Base-by-base conservation (phyloP, 1,284 basidiomycete genomes). In the Trametes hirsuta region DNA sequence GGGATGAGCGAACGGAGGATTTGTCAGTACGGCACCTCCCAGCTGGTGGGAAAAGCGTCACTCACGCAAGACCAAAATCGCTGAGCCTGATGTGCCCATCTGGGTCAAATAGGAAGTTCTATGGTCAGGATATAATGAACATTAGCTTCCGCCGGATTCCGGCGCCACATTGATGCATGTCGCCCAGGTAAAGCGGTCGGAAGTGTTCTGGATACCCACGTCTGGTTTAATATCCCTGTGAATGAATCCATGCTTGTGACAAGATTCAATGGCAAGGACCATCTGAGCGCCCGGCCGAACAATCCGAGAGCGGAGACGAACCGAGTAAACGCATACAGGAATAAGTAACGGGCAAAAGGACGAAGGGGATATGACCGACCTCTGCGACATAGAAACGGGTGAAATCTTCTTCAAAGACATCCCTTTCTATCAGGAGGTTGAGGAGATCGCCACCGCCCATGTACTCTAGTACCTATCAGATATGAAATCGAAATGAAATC, bases 211-310 rank as follows among this genome's bases (percentile, higher is more conserved):
- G 39, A 56, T 61, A 77, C 88, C 74, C 74, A 92, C 89, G 77
- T 94, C 92, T 64, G 94, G 94, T 77, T 97, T 97, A 78, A 98
- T 97, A 79, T 98, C 96, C 55, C 96, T 87, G 78, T 98, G 96
- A 69, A 98, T 97, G 79, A 97, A 98, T 3, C 96, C 96, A 67
- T 94, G 88, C 71, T 88, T 88, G 77, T 98, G 97, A 71, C 94
- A 96, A 66, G 92, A 90, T 74, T 97, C 91, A 64, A 98, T 91
- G 14, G 94, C 93, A n/a, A 98, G 85, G 59, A 98, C 83, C 96
- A 98, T 98, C 90, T 93, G 68, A 64, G 56, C 41, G 47, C 35
- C 39, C 9, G 24, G 36, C 52, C 40, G 53, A 37, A 47, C 41
- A n/a, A 44, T 11, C 47, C 42, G 22, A 18, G 15, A 55, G 44